These are phyloP conservation scores for Neonectria magnoliae DNA, from an alignment of 2,329 filamentous ascomycete genomes.

Conservation along the genomic window DNA sequence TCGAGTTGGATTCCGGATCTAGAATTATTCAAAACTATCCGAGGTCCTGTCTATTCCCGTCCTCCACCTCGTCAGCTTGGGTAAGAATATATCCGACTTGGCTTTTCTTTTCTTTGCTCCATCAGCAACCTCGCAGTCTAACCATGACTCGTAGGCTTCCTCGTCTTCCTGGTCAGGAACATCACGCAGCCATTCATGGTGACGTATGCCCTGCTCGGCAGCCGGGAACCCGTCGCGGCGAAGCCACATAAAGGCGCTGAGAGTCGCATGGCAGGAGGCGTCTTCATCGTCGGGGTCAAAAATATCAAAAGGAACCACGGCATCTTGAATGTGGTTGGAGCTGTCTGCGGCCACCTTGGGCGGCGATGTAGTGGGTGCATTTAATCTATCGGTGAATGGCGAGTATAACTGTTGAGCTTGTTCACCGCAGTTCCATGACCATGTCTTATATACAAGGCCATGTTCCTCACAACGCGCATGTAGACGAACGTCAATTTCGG, in stretches of 20 bases:
- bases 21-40: not conserved
- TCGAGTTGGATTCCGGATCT: not conserved
- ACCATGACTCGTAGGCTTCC: not conserved
- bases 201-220: constrained; percentile 4
- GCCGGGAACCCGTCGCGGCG: constrained; percentile 7
- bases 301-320: not conserved
- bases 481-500: constrained; percentile 3
- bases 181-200: constrained; percentile 7
- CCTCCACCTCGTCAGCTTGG: not conserved
- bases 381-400: not conserved
- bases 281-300: not conserved
- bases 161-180: not conserved
- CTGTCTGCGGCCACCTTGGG: too few species aligned
- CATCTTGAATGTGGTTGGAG: not conserved
- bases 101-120: not conserved
- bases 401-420: not conserved
- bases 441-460: not conserved
- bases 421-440: not conserved
- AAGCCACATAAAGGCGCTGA: constrained; percentile 4
- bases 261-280: not conserved
- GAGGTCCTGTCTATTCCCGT: not conserved
- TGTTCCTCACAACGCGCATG: not conserved
- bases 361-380: too few species aligned
- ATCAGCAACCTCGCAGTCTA: not conserved
- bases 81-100: not conserved